A percentile compares a stretch with the other conserved stretches of the same genome.
phyloP scores from a whole-genome alignment of 208 protist species.

The Trypanosoma mega region DNA sequence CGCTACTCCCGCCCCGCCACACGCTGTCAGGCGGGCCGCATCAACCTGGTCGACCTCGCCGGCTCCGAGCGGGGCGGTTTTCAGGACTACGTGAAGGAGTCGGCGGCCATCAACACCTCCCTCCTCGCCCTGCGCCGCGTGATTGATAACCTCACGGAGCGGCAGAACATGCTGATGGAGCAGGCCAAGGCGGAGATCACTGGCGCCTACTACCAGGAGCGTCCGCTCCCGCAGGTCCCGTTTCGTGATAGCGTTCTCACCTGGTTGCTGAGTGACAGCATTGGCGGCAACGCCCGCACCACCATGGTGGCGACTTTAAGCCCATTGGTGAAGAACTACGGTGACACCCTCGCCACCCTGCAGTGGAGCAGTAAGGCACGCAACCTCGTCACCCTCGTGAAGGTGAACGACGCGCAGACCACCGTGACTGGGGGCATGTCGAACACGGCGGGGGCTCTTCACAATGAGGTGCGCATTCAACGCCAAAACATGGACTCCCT shows the following conservation, averaged over 20 bases:
- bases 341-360: conserved; percentile 85
- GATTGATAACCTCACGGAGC: conserved; percentile 88
- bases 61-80: conserved; percentile 90
- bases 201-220: conserved; percentile 52
- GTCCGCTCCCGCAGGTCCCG: conserved; percentile 83
- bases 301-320: conserved; percentile 91
- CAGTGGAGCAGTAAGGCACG: conserved; percentile 90
- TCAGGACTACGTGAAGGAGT: conserved; percentile 90
- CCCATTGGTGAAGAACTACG: conserved; percentile 88
- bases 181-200: conserved; percentile 78
- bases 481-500: conserved; percentile 85
- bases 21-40: conserved; percentile 70
- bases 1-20: conserved; percentile 58
- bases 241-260: conserved; percentile 90
- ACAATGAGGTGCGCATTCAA: conserved; percentile 73
- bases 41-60: conserved; percentile 91
- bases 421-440: conserved; percentile 72
- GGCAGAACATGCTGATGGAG: conserved; percentile 90
- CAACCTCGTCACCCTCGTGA: conserved; percentile 86
- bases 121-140: conserved; percentile 81
- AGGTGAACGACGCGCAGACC: conserved; percentile 80
- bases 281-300: conserved; percentile 90
- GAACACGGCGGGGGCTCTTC: conserved; percentile 64
- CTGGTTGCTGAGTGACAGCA: conserved; percentile 89
- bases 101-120: conserved; percentile 89